phyloP scores from a whole-genome alignment of 805 yeast genomes.

The Cyberlindnera mrakii region DNA sequence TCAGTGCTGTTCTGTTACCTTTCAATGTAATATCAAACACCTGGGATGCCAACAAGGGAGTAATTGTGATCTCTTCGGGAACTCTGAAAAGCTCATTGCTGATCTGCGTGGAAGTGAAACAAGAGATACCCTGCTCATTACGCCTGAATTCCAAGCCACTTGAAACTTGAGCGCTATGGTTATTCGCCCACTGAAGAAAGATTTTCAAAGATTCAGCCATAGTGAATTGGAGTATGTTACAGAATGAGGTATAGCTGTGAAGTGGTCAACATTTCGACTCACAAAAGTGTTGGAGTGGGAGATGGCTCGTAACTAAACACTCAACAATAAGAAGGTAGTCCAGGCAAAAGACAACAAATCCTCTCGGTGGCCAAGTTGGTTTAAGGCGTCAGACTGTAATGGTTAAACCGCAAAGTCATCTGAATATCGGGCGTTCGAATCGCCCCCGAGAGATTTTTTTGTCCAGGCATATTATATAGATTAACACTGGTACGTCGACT shows the following conservation, averaged over 20 bases:
- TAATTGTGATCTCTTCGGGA: constrained; percentile 33
- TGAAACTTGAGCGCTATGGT: constrained; percentile 34
- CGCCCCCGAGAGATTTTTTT: constrained; percentile 41
- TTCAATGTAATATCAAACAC: constrained; percentile 19
- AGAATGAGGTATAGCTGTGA: no score
- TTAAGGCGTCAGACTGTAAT: constrained; percentile 41
- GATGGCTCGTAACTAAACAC: no score
- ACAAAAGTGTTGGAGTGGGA: no score
- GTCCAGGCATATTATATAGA: no score
- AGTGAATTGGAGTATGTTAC: no score
- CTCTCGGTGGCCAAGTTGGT: constrained; percentile 42
- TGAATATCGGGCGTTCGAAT: constrained; percentile 46
- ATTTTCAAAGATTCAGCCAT: constrained; percentile 4
- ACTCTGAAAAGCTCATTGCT: constrained; percentile 29
- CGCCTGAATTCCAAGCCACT: constrained; percentile 27
- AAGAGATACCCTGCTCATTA: constrained; percentile 29
- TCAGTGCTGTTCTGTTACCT: constrained; percentile 12
- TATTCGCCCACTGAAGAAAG: constrained; percentile 31
- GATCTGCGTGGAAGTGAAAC: constrained; percentile 19
- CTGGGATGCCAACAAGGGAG: constrained; percentile 28
- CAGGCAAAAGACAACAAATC: background rate
- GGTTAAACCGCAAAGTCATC: constrained; percentile 28
- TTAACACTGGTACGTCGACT: no score
- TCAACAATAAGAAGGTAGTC: no score
- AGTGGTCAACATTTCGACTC: no score